These are phyloP conservation scores for Iris pallida DNA, from an alignment of 116 monocot species.

Conservation along the genomic window DNA sequence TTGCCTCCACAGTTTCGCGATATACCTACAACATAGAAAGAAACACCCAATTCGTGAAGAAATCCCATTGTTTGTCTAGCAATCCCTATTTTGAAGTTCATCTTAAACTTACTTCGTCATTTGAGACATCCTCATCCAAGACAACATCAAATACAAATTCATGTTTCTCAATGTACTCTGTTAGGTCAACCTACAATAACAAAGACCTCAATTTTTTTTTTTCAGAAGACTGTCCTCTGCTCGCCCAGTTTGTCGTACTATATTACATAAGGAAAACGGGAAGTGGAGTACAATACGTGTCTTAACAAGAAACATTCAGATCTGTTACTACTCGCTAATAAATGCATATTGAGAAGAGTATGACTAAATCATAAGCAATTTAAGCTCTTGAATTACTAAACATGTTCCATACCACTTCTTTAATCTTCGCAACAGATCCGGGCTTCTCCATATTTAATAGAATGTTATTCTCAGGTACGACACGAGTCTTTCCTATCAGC, in stretches of 20 bases:
- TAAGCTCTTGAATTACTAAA: background rate
- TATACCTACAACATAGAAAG: slow-evolving; percentile 58
- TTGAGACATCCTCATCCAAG: slow-evolving; percentile 92
- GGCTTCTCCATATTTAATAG: slow-evolving; percentile 64
- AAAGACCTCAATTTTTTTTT: slow-evolving; percentile 5
- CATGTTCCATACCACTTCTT: slow-evolving; percentile 99
- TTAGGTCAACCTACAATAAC: slow-evolving; percentile 72
- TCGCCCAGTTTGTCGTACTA: background rate
- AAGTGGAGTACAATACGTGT: background rate
- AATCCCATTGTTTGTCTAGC: background rate
- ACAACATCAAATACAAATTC: slow-evolving; percentile 99
- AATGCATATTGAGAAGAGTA: no score
- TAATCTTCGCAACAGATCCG: slow-evolving; percentile 87
- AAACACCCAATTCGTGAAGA: slow-evolving; percentile 3
- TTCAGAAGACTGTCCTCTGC: background rate
- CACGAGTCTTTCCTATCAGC: slow-evolving; percentile 23
- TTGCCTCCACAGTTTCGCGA: slow-evolving; percentile 82
- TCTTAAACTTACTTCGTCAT: slow-evolving; percentile 70
- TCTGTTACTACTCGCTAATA: no score
- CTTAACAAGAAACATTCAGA: background rate
- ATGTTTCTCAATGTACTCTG: slow-evolving; percentile 95
- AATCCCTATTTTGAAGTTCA: background rate
- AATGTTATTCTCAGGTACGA: slow-evolving; percentile 42
- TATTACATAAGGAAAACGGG: background rate
- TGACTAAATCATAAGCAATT: background rate